Evolutionary conservation across 2,329 filamentous ascomycete species (phyloP), one percentile per base, ranked within the genome.

Genomic region (Kalaharituber pfeilii): DNA sequence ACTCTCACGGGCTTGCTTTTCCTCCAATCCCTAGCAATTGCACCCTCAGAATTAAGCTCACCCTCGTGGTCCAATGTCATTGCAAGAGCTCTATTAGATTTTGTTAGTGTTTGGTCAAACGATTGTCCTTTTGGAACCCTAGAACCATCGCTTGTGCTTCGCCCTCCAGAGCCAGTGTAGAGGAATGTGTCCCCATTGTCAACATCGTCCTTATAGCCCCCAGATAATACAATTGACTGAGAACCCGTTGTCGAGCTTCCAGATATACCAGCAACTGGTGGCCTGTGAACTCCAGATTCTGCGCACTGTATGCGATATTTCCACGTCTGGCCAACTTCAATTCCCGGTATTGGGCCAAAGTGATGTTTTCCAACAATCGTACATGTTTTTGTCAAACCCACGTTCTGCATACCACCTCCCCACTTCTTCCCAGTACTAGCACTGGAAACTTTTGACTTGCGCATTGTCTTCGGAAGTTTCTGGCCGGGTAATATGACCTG

Each of bases 261-360:
- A 2, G 42, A 47, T 3, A 47, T 47, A 18, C 42, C 42, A 24
- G 18, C 42, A 11, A 47, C 22, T 3, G 42, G 15, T 2, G 42
- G 42, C 5, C 42, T 51, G 20, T 61, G 59, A n/a, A 61, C 53
- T 13, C 58, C 55, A 18, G 52, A 50, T 15, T 30, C 47, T 27
- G 56, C 52, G 27, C 54, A 57, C n/a, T 54, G 51, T n/a, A 57
- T 33, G 24, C 59, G 52, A 11, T 45, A 59, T 18, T 45, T 25
- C 56, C 57, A 61, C 54, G 54, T 59, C 13, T 56, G 47, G 3
- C 59, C 59, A 1, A 61, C 57, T 5, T 51, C 15, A 7, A 59
- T 42, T 2, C 60, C 60, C 9, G 30, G 25, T 25, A 62, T 61
- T 6, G 52, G 42, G 5, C 60, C 59, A 39, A 60, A 57, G 6